These are phyloP conservation scores for Zygoascus sp. DNA, from an alignment of 1,139 yeast genomes.

Conservation along the genomic window DNA sequence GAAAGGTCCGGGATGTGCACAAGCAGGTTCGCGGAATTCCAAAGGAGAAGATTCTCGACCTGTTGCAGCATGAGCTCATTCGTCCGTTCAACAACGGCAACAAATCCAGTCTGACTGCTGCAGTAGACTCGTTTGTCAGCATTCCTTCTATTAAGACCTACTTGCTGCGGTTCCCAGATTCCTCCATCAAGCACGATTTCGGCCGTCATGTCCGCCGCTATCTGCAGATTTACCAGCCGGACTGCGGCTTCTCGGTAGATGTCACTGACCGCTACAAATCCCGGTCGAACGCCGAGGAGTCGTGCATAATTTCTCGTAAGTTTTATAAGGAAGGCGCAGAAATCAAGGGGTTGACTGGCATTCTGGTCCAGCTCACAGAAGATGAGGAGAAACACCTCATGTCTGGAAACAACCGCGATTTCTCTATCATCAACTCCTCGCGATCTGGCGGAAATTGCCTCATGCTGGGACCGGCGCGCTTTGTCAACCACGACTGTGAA, in stretches of 20 bases:
- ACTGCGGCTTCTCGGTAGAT: conserved; percentile 41
- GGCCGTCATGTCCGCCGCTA: conserved; percentile 39
- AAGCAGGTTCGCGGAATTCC: conserved; percentile 29
- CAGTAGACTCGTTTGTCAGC: conserved; percentile 30
- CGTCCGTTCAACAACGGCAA: conserved; percentile 14
- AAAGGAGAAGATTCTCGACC: conserved; percentile 21
- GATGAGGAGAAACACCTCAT: conserved; percentile 34
- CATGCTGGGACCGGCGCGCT: conserved; percentile 47
- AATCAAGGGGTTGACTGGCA: conserved; percentile 38
- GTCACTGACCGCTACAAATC: conserved; percentile 41
- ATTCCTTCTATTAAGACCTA: conserved; percentile 33
- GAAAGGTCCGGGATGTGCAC: conserved; percentile 33
- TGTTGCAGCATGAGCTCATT: conserved; percentile 24
- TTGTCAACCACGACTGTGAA: conserved; percentile 46
- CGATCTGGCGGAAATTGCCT: conserved; percentile 36
- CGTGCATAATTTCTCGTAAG: conserved; percentile 40
- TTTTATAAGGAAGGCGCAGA: conserved; percentile 34
- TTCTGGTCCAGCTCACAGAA: conserved; percentile 37
- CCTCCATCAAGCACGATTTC: conserved; percentile 33
- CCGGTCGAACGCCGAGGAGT: conserved; percentile 34
- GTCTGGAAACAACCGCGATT: conserved; percentile 34
- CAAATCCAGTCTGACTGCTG: conserved; percentile 20
- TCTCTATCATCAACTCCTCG: conserved; percentile 41
- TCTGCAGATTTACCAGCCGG: conserved; percentile 35
- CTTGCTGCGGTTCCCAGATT: conserved; percentile 28